Evolutionary conservation across 768 basidiomycete genomes (phyloP).

Genomic region (Amanita fuliginea): DNA sequence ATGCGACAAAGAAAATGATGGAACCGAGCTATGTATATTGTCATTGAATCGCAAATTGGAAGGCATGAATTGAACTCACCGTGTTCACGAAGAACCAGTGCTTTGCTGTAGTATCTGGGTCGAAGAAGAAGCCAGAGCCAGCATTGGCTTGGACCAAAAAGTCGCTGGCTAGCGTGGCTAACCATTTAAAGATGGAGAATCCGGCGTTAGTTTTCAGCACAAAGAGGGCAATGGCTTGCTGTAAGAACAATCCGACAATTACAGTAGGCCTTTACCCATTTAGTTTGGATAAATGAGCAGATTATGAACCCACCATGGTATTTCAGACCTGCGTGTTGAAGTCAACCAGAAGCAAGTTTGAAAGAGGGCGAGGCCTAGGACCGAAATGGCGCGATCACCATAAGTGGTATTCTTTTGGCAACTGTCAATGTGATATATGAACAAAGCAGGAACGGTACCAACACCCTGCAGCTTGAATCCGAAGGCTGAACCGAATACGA

Average conservation of each 20-base stretch:
- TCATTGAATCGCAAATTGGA: constrained; percentile 3
- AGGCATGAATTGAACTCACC: constrained; percentile 23
- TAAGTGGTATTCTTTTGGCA: constrained; percentile 38
- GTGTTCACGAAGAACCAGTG: constrained; percentile 84
- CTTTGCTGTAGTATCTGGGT: constrained; percentile 46
- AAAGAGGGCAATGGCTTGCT: constrained; percentile 81
- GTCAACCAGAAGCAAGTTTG: constrained; percentile 63
- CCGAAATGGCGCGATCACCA: constrained; percentile 72
- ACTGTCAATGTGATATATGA: constrained; percentile 8
- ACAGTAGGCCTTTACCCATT: constrained; percentile 56
- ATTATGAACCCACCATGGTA: constrained; percentile 52
- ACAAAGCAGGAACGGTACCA: constrained; percentile 11
- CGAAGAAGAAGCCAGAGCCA: constrained; percentile 81
- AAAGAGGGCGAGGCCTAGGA: constrained; percentile 72
- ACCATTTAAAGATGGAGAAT: constrained; percentile 75
- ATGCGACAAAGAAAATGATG: constrained; percentile 92
- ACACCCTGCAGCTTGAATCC: constrained; percentile 59
- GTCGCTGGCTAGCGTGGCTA: constrained; percentile 71
- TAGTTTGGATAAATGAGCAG: not conserved
- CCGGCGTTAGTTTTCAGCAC: constrained; percentile 81
- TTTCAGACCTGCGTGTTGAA: constrained; percentile 48
- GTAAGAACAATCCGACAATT: constrained; percentile 75
- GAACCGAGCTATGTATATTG: constrained; percentile 38
- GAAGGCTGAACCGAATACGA: constrained; percentile 82
- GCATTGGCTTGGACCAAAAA: constrained; percentile 58